A percentile compares a stretch with the other conserved stretches of the same genome.
phyloP scores from a whole-genome alignment of 2,329 filamentous ascomycete species.

The Lachnellula occidentalis region DNA sequence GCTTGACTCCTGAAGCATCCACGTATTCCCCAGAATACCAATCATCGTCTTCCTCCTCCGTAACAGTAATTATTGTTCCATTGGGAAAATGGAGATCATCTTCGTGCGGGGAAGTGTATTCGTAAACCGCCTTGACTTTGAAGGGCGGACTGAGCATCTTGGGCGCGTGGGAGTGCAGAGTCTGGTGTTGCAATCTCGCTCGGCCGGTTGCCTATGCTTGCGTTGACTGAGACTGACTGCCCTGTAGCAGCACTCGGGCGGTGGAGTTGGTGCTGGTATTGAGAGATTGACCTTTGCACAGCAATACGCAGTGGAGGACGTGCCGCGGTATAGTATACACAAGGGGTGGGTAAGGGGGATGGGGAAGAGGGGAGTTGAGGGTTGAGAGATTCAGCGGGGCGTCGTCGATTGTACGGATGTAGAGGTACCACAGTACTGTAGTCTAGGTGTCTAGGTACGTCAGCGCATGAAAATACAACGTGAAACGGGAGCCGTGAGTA shows the following conservation, averaged over 20 bases:
- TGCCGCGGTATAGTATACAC: slow-evolving; percentile 21
- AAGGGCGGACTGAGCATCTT: slow-evolving; percentile 69
- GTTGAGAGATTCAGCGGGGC: slow-evolving; percentile 19
- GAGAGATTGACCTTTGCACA: slow-evolving; percentile 8
- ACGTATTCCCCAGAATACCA: slow-evolving; percentile 90
- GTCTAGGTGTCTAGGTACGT: too few relatives aligned
- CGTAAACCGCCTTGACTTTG: slow-evolving; percentile 93
- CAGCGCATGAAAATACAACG: too few relatives aligned
- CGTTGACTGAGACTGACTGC: slow-evolving; percentile 9
- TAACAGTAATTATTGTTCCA: slow-evolving; percentile 91
- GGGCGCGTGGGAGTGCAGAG: slow-evolving; percentile 31
- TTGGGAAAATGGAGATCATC: slow-evolving; percentile 85
- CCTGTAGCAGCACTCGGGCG: slow-evolving; percentile 14
- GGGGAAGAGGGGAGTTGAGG: slow-evolving; percentile 16
- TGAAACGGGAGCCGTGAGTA: too few relatives aligned
- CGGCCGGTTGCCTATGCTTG: slow-evolving; percentile 18
- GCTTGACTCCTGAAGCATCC: slow-evolving; percentile 66
- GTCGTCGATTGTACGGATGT: slow-evolving; percentile 15
- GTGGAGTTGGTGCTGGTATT: slow-evolving; percentile 6
- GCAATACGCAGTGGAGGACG: slow-evolving; percentile 10
- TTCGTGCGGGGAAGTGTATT: slow-evolving; percentile 88
- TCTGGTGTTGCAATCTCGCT: slow-evolving; percentile 18
- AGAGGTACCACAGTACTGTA: neutral
- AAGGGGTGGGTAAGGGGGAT: slow-evolving; percentile 1
- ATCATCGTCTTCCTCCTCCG: slow-evolving; percentile 84